Evolutionary conservation across 768 basidiomycete genomes (phyloP), one percentile per base, ranked within the genome.

Genomic region (Wakefieldia striispora): DNA sequence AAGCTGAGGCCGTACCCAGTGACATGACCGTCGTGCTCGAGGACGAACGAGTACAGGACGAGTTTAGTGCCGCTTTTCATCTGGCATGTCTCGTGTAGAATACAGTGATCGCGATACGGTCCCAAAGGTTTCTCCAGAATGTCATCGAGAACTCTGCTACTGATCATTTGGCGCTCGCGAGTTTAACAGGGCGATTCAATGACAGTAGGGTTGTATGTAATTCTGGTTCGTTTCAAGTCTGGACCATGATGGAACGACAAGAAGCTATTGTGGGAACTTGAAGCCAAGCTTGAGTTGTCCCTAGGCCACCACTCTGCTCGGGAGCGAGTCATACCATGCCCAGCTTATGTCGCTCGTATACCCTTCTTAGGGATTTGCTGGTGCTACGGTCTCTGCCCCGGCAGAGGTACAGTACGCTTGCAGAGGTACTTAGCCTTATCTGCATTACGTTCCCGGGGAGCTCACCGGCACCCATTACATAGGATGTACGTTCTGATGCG

Each of bases 401-500:
- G 21, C 45, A 53, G 39, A 49, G 54, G 38, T 58, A 59, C 35
- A 61, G 64, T n/a, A 62, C 62, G 4, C 55, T 66, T 16, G 55
- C 62, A 33, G 53, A 66, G 56, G 66, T 68, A 33, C 14, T 33
- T 9, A 33, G 1, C 20, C 24, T 53, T 24, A 10, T 29, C 26
- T 38, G 20, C 5, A 21, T 20, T 14, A 1, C 14, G 12, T 17
- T 45, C n/a, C 21, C 23, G 45, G 16, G 21, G 51, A 39, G 37
- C 43, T 63, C 45, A n/a, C n/a, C n/a, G n/a, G n/a, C n/a, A 55
- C 33, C 17, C 37, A 9, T 3, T 31, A 11, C 20, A 23, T 55
- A 77, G 70, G 69, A 67, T 17, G 64, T 63, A 31, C 68, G 63
- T 20, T 67, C 70, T 16, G 69, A 72, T 36, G 58, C 63, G 33